Conservation (phyloP, 768 basidiomycete genomes). For the Suillus sp. region DNA sequence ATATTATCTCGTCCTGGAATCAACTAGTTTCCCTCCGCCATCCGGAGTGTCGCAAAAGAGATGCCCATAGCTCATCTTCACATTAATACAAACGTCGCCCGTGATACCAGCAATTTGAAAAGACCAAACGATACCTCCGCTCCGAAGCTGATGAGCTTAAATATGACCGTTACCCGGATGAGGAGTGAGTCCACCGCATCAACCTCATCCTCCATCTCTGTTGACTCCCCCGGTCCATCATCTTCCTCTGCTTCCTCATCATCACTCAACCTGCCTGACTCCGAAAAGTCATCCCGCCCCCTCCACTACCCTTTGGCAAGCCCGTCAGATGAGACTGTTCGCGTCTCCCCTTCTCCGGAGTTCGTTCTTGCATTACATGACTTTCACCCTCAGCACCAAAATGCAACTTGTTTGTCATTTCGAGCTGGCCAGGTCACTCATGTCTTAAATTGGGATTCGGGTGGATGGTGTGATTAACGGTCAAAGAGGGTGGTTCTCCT, state of each 20-base stretch:
- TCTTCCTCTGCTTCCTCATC: constrained; percentile 57
- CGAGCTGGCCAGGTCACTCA: constrained; percentile 88
- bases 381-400: constrained; percentile 70
- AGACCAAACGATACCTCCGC: constrained; percentile 32
- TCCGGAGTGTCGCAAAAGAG: constrained; percentile 4
- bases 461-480: constrained; percentile 93
- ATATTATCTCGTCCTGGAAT: neutral
- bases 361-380: constrained; percentile 94
- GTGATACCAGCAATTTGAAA: constrained; percentile 36
- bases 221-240: constrained; percentile 54
- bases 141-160: constrained; percentile 11
- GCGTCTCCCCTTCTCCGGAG: constrained; percentile 48
- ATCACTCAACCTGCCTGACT: constrained; percentile 45
- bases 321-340: constrained; percentile 53
- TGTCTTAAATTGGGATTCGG: constrained; percentile 80
- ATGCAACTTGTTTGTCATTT: constrained; percentile 85
- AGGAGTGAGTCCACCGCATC: constrained; percentile 61
- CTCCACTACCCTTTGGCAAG: constrained; percentile 28
- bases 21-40: neutral
- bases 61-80: constrained; percentile 51
- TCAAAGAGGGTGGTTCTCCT: constrained; percentile 95
- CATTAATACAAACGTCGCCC: constrained; percentile 48
- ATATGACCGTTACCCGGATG: constrained; percentile 30
- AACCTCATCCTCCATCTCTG: constrained; percentile 55
- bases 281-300: constrained; percentile 30